Conservation (phyloP, 1,139 yeast genomes). For the Petasospora fabianii region DNA sequence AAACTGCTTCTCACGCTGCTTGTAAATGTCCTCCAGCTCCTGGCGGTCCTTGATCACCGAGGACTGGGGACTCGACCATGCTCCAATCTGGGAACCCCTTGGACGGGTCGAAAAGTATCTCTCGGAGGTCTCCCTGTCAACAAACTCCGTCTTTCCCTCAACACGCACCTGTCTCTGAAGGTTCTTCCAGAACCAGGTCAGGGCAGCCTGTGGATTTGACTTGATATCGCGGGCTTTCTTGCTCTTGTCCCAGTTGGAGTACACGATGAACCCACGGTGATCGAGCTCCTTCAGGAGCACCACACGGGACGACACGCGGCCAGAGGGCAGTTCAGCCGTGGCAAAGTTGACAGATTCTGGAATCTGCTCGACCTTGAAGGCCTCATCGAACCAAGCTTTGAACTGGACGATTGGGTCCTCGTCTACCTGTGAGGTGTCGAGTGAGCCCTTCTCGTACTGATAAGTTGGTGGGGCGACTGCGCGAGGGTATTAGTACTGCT, state of each 20-base stretch:
- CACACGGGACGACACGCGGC: conserved; percentile 79
- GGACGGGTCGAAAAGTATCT: conserved; percentile 85
- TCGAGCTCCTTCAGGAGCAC: conserved; percentile 89
- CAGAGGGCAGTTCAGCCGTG: conserved; percentile 84
- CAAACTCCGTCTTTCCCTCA: conserved; percentile 79
- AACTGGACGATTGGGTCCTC: conserved; percentile 73
- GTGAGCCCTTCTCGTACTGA: conserved; percentile 71
- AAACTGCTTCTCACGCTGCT: conserved; percentile 53
- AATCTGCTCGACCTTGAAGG: conserved; percentile 48
- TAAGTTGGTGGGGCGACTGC: conserved; percentile 79
- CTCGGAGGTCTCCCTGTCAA: conserved; percentile 68
- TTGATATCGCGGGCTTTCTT: conserved; percentile 71
- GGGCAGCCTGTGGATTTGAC: conserved; percentile 73
- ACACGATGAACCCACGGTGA: conserved; percentile 77
- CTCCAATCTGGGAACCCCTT: conserved; percentile 89
- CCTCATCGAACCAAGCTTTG: conserved; percentile 81
- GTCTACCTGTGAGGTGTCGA: conserved; percentile 52
- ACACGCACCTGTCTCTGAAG: conserved; percentile 89
- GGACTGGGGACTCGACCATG: conserved; percentile 95
- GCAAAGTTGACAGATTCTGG: conserved; percentile 83
- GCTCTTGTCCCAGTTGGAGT: conserved; percentile 87
- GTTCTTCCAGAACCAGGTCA: conserved; percentile 92
- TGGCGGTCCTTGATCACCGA: conserved; percentile 52
- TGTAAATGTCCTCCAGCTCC: conserved; percentile 53
- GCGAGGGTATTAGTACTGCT: conserved; percentile 3